These are phyloP conservation scores for Raphanus hybrid DNA, from an alignment of 441 rosid species.

Conservation along the genomic window DNA sequence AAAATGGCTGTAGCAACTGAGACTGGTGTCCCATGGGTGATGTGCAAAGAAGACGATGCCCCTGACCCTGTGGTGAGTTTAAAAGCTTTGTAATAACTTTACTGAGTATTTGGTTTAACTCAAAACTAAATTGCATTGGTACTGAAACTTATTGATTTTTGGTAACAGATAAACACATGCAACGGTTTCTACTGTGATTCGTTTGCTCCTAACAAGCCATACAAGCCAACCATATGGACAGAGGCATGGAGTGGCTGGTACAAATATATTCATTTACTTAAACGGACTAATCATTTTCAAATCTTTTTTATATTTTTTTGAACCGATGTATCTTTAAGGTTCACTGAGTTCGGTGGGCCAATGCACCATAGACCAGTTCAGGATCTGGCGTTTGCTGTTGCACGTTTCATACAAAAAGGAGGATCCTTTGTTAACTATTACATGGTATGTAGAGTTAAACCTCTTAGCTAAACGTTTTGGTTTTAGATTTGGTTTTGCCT, in stretches of 20 bases:
- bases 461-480: not conserved
- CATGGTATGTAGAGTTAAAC: conserved; percentile 58
- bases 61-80: conserved; percentile 84
- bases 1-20: conserved; percentile 70
- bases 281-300: conserved; percentile 21
- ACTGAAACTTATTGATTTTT: conserved; percentile 19
- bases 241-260: conserved; percentile 96
- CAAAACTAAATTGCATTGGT: conserved; percentile 17
- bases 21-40: conserved; percentile 91
- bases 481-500: not conserved
- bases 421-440: conserved; percentile 90
- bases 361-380: conserved; percentile 82
- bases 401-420: conserved; percentile 85
- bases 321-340: conserved; percentile 50
- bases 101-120: not conserved
- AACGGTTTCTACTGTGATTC: conserved; percentile 92
- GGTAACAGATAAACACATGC: conserved; percentile 78
- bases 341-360: conserved; percentile 85
- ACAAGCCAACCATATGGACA: conserved; percentile 91
- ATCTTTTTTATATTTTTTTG: not conserved
- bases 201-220: conserved; percentile 82
- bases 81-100: not conserved
- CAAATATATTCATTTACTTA: conserved; percentile 4
- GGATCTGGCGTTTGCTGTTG: conserved; percentile 90
- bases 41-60: conserved; percentile 94